Evolutionary conservation across 768 basidiomycete genomes (phyloP), one percentile per base, ranked within the genome.

Genomic region (Tephrocybe sp.): DNA sequence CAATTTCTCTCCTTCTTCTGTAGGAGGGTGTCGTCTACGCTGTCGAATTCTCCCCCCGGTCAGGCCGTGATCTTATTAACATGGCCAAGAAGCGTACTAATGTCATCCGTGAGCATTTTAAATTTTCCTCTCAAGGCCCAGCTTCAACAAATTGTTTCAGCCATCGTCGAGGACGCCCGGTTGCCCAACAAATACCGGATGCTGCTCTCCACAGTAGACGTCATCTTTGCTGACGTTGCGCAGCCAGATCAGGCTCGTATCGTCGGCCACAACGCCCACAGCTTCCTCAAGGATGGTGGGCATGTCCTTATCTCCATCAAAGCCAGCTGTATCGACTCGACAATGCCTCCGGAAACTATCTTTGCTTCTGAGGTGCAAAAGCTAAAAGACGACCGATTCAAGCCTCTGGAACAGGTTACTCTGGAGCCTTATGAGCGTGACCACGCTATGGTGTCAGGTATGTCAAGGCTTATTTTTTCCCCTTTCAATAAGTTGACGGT

Each of bases 71-170:
- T 72, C 73, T 98, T 54, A 97, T 99, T 59, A 90, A 89, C 72
- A 99, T 98, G 97, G 95, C 97, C 27, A 97, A 98, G 74, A 97
- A 97, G 73, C 81, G 97, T 52, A 98, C 97, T 57, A 99, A 98
- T 69, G 93, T 98, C 57, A 95, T 98, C 62, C 97, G 93, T 95
- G 71, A 50, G 89, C 42, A 8, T 2, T 21, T 46, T 22, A 21
- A 11, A 6, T 34, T 25, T 31, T 34, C 15, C 15, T 34, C 33
- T 7, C 10, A 42, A 25, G 37, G 21, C 42, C 24, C 9, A n/a
- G 13, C 44, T 10, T 34, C 45, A 11, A 29, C 47, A 42, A 6
- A 42, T 16, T 42, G 43, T 18, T 49, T 2, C 50, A 93, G 90
- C 95, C 33, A 99, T 99, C 64, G 80, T 99, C 42, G 97, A 98